These are phyloP conservation scores for Glaciozyma antarctica DNA, from an alignment of 768 basidiomycete genomes.

Conservation along the genomic window DNA sequence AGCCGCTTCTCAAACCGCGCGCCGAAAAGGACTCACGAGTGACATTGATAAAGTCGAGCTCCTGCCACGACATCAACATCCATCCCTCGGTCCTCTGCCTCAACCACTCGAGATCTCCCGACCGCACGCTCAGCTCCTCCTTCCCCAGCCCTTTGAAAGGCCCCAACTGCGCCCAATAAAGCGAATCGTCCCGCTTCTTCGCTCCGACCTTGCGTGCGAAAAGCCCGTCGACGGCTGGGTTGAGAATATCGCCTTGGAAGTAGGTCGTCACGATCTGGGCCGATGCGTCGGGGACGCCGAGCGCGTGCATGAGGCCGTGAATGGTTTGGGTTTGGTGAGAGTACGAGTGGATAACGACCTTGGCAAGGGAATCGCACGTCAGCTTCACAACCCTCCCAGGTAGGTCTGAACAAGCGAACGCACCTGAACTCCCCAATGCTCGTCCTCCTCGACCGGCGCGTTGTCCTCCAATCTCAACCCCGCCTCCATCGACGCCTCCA, in stretches of 20 bases:
- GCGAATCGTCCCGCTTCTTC: constrained; percentile 17
- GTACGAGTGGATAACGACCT: constrained; percentile 29
- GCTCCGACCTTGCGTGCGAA: constrained; percentile 6
- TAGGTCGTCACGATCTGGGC: constrained; percentile 26
- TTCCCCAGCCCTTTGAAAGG: constrained; percentile 25
- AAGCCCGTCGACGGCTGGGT: constrained; percentile 18
- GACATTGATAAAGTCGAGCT: constrained; percentile 29
- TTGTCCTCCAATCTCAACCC: too few relatives aligned
- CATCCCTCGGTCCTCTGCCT: constrained; percentile 21
- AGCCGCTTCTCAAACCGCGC: not conserved
- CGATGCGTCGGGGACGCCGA: constrained; percentile 14
- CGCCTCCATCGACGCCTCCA: not conserved
- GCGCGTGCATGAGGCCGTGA: constrained; percentile 29
- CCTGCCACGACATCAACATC: constrained; percentile 34
- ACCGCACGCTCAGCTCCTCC: constrained; percentile 16
- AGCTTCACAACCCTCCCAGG: not conserved
- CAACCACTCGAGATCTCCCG: constrained; percentile 18
- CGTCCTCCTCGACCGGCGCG: not conserved
- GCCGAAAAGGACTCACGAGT: constrained; percentile 4
- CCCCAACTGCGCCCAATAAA: constrained; percentile 29
- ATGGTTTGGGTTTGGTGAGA: not conserved
- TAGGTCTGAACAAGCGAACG: not conserved
- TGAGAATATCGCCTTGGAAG: constrained; percentile 29
- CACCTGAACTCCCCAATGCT: constrained; percentile 23
- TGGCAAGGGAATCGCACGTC: not conserved